phyloP scores from a whole-genome alignment of 208 protist genomes.

The Leptomonas seymouri region DNA sequence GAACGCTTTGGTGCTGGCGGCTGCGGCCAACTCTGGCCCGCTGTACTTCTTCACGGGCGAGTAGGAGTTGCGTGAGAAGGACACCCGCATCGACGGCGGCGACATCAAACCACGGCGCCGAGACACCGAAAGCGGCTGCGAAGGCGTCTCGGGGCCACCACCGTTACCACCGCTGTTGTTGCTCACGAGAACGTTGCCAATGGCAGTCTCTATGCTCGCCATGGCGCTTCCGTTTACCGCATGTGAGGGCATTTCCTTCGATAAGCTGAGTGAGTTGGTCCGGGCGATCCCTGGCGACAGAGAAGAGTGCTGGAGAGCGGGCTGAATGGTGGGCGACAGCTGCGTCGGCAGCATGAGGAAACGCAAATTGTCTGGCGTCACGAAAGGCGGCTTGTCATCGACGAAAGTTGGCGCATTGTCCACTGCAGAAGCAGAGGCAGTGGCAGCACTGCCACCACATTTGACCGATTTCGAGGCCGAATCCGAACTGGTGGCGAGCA shows the following conservation, averaged over 20 bases:
- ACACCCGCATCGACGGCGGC: constrained; percentile 25
- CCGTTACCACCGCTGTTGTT: neutral
- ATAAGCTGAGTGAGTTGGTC: constrained; percentile 19
- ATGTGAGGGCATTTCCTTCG: neutral
- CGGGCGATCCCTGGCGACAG: constrained; percentile 1
- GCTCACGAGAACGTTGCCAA: constrained; percentile 6
- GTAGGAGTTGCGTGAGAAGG: constrained; percentile 29
- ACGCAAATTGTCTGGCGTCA: constrained; percentile 13
- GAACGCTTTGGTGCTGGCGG: neutral
- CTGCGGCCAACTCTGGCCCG: neutral
- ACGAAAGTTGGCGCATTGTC: neutral
- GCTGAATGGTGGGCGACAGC: neutral
- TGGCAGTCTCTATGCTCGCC: neutral
- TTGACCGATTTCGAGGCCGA: constrained; percentile 15
- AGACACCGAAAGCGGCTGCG: constrained; percentile 14
- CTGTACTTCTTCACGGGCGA: neutral
- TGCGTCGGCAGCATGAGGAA: constrained; percentile 12
- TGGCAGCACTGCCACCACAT: neutral
- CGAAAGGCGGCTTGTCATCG: neutral
- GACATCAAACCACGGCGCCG: constrained; percentile 12
- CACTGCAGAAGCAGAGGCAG: neutral
- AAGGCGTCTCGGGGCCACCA: neutral
- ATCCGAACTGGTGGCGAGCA: neutral
- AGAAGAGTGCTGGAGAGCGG: neutral
- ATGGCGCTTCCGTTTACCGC: neutral